Evolutionary conservation across 2,329 filamentous ascomycete genomes (phyloP).

Genomic region (Simplicillium sp.): DNA sequence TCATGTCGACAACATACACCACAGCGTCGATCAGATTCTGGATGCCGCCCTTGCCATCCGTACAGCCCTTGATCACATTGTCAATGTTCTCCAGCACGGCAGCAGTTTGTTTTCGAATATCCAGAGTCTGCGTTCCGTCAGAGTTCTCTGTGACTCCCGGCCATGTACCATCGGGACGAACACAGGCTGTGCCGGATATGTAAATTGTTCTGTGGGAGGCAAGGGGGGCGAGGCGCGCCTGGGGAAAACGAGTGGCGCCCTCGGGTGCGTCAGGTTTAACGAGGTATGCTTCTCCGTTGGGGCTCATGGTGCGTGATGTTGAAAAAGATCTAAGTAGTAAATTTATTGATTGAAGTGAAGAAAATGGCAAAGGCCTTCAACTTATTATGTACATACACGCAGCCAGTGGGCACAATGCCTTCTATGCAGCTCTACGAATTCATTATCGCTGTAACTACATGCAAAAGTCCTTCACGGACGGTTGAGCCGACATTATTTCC

Average conservation of each 20-base stretch:
- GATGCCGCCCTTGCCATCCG: slow-evolving; percentile 22
- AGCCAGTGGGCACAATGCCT: no score
- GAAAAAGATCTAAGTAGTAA: no score
- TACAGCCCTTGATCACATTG: slow-evolving; percentile 24
- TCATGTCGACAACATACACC: slow-evolving; percentile 31
- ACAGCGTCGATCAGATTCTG: slow-evolving; percentile 28
- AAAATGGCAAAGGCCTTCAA: no score
- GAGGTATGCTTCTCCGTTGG: slow-evolving; percentile 24
- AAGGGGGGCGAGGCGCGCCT: slow-evolving; percentile 23
- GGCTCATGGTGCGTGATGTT: slow-evolving; percentile 18
- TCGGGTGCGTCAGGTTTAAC: slow-evolving; percentile 17
- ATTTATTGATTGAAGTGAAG: no score
- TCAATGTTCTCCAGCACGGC: slow-evolving; percentile 27
- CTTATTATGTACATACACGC: no score
- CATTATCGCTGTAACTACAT: no score
- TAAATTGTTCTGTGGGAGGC: slow-evolving; percentile 25
- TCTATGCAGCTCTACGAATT: neutral
- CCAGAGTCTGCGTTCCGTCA: slow-evolving; percentile 22
- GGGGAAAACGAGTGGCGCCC: slow-evolving; percentile 19
- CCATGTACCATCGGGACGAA: slow-evolving; percentile 21
- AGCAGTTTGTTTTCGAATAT: slow-evolving; percentile 26
- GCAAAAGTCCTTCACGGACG: no score
- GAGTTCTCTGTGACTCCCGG: slow-evolving; percentile 23
- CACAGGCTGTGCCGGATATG: slow-evolving; percentile 26
- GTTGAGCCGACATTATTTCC: no score